These are phyloP conservation scores for Polychaeton citri DNA, from an alignment of 2,329 filamentous ascomycete genomes.

Conservation along the genomic window DNA sequence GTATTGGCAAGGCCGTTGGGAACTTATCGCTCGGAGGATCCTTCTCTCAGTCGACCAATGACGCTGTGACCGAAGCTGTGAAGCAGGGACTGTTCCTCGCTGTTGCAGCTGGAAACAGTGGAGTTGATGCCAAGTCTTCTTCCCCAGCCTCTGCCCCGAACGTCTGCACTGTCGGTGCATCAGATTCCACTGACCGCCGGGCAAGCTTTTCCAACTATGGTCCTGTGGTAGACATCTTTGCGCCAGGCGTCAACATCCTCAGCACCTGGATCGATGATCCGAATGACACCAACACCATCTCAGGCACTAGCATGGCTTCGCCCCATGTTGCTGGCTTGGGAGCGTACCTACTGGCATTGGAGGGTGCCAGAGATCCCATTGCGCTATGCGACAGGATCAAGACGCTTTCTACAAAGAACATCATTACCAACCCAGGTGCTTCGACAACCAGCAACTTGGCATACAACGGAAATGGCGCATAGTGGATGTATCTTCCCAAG, in stretches of 20 bases:
- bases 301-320: constrained; percentile 52
- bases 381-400: constrained; percentile 37
- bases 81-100: constrained; percentile 25
- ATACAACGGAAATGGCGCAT: constrained; percentile 35
- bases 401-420: constrained; percentile 27
- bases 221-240: constrained; percentile 23
- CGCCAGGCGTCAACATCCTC: constrained; percentile 24
- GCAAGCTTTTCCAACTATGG: constrained; percentile 27
- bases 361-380: constrained; percentile 30
- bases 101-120: constrained; percentile 21
- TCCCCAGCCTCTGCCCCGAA: constrained; percentile 22
- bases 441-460: constrained; percentile 41
- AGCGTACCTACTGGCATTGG: constrained; percentile 51
- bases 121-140: constrained; percentile 8
- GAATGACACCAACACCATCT: constrained; percentile 34
- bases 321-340: constrained; percentile 56
- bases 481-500: neutral
- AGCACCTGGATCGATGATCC: constrained; percentile 35
- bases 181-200: constrained; percentile 13
- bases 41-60: constrained; percentile 20
- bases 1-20: constrained; percentile 19
- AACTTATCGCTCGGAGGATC: constrained; percentile 26
- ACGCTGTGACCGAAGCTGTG: constrained; percentile 22
- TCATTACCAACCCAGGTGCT: constrained; percentile 29
- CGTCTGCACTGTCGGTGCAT: constrained; percentile 21